Percentiles rank a stretch among this genome's conserved stretches.
phyloP scores from a whole-genome alignment of 768 basidiomycete species.

The Chiua virens region DNA sequence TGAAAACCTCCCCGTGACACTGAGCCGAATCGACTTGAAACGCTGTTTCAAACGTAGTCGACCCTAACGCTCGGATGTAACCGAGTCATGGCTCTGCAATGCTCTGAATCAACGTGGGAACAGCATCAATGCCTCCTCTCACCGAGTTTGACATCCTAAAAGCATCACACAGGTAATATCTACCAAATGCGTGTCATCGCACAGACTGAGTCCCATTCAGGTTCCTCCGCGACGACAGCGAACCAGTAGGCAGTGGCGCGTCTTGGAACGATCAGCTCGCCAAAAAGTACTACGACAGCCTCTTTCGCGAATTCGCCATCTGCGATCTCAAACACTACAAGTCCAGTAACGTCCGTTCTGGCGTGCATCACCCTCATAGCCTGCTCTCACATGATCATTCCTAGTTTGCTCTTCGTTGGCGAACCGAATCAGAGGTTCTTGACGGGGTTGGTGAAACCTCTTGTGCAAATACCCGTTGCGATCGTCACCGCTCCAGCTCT shows the following conservation, averaged over 20 bases:
- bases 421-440: conserved; percentile 89
- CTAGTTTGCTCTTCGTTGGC: conserved; percentile 90
- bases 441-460: conserved; percentile 82
- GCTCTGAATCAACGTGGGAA: background rate
- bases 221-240: conserved; percentile 66
- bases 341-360: conserved; percentile 69
- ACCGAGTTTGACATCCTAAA: conserved; percentile 79
- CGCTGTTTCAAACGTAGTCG: too few species aligned
- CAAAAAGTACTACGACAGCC: conserved; percentile 79
- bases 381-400: background rate
- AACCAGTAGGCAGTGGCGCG: conserved; percentile 7
- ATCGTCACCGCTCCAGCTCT: conserved; percentile 47
- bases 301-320: conserved; percentile 90
- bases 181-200: background rate
- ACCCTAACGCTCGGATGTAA: too few species aligned
- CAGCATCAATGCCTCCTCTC: background rate
- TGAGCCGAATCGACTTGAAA: too few species aligned
- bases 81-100: too few species aligned
- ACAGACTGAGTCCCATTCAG: conserved; percentile 36
- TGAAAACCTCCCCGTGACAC: too few species aligned
- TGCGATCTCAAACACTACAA: conserved; percentile 97
- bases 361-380: background rate
- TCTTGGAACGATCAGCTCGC: conserved; percentile 87
- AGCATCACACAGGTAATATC: conserved; percentile 57
- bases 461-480: conserved; percentile 88